These are phyloP conservation scores for Microbotryum scabiosae DNA, from an alignment of 1,284 basidiomycete genomes.

Conservation along the genomic window DNA sequence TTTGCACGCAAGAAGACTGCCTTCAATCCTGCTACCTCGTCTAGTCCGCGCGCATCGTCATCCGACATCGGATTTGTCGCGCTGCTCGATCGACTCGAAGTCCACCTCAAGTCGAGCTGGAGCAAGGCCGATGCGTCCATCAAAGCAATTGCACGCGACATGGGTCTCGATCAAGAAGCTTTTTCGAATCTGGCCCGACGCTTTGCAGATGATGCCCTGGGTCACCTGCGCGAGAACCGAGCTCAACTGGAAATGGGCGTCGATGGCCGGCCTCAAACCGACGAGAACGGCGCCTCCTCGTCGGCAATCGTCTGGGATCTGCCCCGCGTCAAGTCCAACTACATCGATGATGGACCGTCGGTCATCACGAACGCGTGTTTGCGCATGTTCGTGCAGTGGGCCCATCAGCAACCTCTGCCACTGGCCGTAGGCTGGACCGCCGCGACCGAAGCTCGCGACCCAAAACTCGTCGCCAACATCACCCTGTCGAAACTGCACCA, in stretches of 20 bases:
- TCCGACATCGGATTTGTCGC: conserved; percentile 4
- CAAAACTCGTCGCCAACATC: background rate
- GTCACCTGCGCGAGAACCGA: too few species aligned
- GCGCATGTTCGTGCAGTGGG: conserved; percentile 16
- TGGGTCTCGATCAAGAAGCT: conserved; percentile 4
- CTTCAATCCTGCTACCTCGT: too few species aligned
- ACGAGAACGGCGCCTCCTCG: background rate
- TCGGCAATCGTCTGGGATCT: conserved; percentile 10
- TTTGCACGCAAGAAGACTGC: too few species aligned
- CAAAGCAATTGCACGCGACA: conserved; percentile 3
- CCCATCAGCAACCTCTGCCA: background rate
- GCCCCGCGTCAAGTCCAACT: conserved; percentile 1
- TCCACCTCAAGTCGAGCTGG: conserved; percentile 20
- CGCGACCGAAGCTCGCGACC: background rate
- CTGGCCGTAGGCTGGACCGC: background rate
- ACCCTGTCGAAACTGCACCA: conserved; percentile 31
- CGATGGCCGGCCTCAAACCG: background rate
- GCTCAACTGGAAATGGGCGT: background rate
- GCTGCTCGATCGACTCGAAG: conserved; percentile 6
- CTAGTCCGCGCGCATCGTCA: background rate
- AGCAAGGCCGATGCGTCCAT: background rate
- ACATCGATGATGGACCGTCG: conserved; percentile 5
- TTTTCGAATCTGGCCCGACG: background rate
- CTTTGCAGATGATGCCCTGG: conserved; percentile 1
- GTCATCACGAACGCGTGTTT: conserved; percentile 11